These are phyloP conservation scores for Colletotrichum somersetense DNA, from an alignment of 2,329 filamentous ascomycete species.

Conservation along the genomic window DNA sequence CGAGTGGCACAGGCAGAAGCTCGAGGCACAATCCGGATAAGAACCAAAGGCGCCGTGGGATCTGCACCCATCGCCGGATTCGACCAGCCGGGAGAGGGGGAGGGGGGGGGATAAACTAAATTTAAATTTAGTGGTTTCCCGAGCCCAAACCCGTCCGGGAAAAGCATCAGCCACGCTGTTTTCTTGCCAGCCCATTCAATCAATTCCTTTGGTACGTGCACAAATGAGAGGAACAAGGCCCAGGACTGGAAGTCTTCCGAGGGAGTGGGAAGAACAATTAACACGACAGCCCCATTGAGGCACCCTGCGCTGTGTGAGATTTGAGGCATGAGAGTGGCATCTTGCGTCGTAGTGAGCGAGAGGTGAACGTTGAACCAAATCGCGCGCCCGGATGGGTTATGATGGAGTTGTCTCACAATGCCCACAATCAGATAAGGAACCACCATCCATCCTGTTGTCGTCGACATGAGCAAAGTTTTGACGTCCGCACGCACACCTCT, in stretches of 20 bases:
- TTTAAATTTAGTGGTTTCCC: constrained; percentile 27
- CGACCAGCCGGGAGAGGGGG: background rate
- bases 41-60: constrained; percentile 6
- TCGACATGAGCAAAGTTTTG: too few species aligned
- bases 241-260: background rate
- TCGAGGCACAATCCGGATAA: constrained; percentile 8
- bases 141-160: constrained; percentile 10
- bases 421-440: too few species aligned
- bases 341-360: background rate
- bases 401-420: background rate
- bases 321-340: background rate
- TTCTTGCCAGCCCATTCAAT: background rate
- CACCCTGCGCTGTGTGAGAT: background rate
- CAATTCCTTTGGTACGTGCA: background rate
- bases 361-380: background rate
- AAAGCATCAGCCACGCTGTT: background rate
- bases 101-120: background rate
- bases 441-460: too few species aligned
- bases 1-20: constrained; percentile 5
- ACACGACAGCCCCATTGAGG: background rate
- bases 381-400: background rate
- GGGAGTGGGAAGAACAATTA: background rate
- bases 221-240: background rate
- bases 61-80: constrained; percentile 22
- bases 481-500: background rate